Base-by-base conservation (phyloP, 495 filamentous ascomycete species). In the Podospora bellae-mahoneyi region DNA sequence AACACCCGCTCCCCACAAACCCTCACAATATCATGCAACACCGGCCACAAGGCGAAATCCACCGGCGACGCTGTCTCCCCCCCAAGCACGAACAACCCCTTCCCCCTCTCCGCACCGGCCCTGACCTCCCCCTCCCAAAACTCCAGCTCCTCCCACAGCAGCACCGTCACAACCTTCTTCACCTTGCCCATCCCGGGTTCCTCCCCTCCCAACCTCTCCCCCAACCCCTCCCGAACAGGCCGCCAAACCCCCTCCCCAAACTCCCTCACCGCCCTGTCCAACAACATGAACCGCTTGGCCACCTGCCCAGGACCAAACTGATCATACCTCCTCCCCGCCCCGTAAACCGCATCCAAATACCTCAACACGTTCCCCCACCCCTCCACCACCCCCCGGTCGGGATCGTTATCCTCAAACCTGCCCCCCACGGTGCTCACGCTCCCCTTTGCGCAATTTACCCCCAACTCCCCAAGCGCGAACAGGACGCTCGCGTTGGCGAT, bases 401-500 rank as follows among this genome's bases (percentile, higher is more conserved):
- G 69, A 62, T 88, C 84, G 18, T 83, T 85, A 60, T 89, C 88
- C 61, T 84, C 78, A 63, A 88, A 88, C 65, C 81, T 79, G 34
- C 86, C 76, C 9, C 44, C 66, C 0, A 71, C 72, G 34, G 73
- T 81, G 39, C 39, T 39, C n/a, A 84, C 74, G 26, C 76, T 81
- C 1, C 83, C 84, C 66, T 75, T 74, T 0, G 80, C 81, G 69
- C 85, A 90, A 16, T 79, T 76, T 34, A 92, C 74, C 2, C 84
- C 85, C 48, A 85, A 80, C 76, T 92, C 89, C 5, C 83, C 82
- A 23, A 92, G 71, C 66, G 82, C 81, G 0, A 91, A 66, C 34
- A 79, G 80, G 0, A 91, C 84, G 5, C 87, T 79, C 69, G 86
- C 72, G 67, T 91, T 88, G 3, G 83, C 80, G 19, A 92, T 74